A percentile compares a stretch with the other conserved stretches of the same genome.
phyloP scores from a whole-genome alignment of 495 filamentous ascomycete species.

The Penicillium salamii region DNA sequence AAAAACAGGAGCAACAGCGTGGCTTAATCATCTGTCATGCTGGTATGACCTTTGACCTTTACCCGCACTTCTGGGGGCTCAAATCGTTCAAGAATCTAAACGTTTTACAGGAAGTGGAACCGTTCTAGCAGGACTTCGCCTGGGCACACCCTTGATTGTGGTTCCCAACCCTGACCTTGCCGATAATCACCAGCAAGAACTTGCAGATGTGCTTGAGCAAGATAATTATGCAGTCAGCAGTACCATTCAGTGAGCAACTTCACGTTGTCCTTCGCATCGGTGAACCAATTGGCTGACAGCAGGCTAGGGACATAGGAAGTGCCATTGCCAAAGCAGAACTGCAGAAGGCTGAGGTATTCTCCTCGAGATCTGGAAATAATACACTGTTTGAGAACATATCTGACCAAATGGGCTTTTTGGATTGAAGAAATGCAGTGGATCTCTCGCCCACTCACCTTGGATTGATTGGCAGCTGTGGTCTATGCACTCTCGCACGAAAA shows the following conservation, averaged over 20 bases:
- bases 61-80: background rate
- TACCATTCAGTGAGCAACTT: slow-evolving; percentile 53
- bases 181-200: slow-evolving; percentile 88
- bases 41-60: slow-evolving; percentile 48
- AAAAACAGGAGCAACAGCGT: slow-evolving; percentile 40
- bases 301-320: slow-evolving; percentile 39
- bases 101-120: slow-evolving; percentile 70
- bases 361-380: background rate
- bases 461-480: too few relatives aligned
- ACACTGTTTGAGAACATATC: background rate
- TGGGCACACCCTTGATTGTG: slow-evolving; percentile 68
- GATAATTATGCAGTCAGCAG: slow-evolving; percentile 71
- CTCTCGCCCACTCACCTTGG: too few relatives aligned
- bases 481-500: too few relatives aligned
- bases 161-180: slow-evolving; percentile 82
- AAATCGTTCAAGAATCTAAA: background rate
- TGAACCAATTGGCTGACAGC: slow-evolving; percentile 4
- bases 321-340: slow-evolving; percentile 31
- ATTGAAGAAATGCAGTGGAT: slow-evolving; percentile 18
- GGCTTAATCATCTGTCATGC: slow-evolving; percentile 83
- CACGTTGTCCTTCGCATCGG: background rate
- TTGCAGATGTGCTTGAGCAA: slow-evolving; percentile 67
- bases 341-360: slow-evolving; percentile 1
- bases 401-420: slow-evolving; percentile 40
- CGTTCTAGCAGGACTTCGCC: slow-evolving; percentile 76